These are phyloP conservation scores for Didymella keratinophila DNA, from an alignment of 2,329 filamentous ascomycete species.

Conservation along the genomic window DNA sequence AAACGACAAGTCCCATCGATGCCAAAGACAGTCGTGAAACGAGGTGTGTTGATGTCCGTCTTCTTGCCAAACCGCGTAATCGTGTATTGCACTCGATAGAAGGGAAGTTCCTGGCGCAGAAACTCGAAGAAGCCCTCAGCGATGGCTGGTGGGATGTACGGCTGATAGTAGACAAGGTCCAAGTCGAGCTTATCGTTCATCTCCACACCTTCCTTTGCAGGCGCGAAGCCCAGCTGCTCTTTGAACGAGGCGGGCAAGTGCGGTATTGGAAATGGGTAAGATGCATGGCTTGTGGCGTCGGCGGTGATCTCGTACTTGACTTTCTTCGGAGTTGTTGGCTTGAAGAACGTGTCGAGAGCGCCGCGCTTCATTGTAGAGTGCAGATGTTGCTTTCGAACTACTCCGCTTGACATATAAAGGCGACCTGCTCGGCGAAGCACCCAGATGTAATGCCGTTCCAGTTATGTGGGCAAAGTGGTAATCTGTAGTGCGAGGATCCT, in stretches of 20 bases:
- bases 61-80: conserved; percentile 71
- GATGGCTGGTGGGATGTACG: conserved; percentile 68
- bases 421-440: background rate
- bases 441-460: background rate
- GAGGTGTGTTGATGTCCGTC: conserved; percentile 68
- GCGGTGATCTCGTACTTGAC: conserved; percentile 44
- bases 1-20: conserved; percentile 72
- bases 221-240: conserved; percentile 54
- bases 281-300: conserved; percentile 54
- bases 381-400: background rate
- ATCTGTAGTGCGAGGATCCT: no score
- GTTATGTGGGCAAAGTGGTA: background rate
- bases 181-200: conserved; percentile 75
- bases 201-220: conserved; percentile 60
- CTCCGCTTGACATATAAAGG: background rate
- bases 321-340: conserved; percentile 54
- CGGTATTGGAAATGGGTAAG: conserved; percentile 63
- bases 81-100: conserved; percentile 77
- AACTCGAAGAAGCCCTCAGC: conserved; percentile 72
- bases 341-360: conserved; percentile 75
- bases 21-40: conserved; percentile 69
- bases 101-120: conserved; percentile 73
- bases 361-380: conserved; percentile 58
- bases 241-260: conserved; percentile 56
- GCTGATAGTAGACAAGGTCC: conserved; percentile 78